Percentiles rank a stretch among this genome's conserved stretches.
Conservation (phyloP, 164 flowering plant genomes). For the Nelumbo lutea region DNA sequence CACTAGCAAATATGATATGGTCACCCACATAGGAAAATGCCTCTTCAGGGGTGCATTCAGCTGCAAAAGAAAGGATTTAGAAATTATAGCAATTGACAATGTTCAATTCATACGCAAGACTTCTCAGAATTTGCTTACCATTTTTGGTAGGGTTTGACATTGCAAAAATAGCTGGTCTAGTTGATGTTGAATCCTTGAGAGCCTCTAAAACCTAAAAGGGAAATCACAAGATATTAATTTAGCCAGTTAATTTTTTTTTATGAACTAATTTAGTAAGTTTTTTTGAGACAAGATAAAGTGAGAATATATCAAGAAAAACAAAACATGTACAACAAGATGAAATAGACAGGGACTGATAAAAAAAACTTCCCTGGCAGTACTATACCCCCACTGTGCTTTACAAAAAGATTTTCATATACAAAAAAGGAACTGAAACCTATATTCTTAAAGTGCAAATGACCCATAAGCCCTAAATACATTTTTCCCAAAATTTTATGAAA, state of each 20-base stretch:
- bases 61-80: constrained; percentile 31
- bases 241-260: neutral
- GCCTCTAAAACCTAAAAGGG: constrained; percentile 77
- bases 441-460: no score
- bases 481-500: no score
- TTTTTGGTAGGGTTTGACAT: constrained; percentile 95
- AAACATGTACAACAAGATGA: no score
- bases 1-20: constrained; percentile 86
- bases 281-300: no score
- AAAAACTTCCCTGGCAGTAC: no score
- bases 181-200: constrained; percentile 84
- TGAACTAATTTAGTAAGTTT: no score
- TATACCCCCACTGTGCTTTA: no score
- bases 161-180: constrained; percentile 93
- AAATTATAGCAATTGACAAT: neutral
- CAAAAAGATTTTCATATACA: no score
- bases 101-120: neutral
- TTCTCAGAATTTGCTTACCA: constrained; percentile 37
- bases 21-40: constrained; percentile 89
- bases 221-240: neutral
- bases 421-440: no score
- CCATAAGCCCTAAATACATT: no score
- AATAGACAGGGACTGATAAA: no score
- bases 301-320: no score
- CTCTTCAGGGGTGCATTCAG: constrained; percentile 97